These are phyloP conservation scores for Zopfia rhizophila DNA, from an alignment of 2,329 filamentous ascomycete species.

Conservation along the genomic window DNA sequence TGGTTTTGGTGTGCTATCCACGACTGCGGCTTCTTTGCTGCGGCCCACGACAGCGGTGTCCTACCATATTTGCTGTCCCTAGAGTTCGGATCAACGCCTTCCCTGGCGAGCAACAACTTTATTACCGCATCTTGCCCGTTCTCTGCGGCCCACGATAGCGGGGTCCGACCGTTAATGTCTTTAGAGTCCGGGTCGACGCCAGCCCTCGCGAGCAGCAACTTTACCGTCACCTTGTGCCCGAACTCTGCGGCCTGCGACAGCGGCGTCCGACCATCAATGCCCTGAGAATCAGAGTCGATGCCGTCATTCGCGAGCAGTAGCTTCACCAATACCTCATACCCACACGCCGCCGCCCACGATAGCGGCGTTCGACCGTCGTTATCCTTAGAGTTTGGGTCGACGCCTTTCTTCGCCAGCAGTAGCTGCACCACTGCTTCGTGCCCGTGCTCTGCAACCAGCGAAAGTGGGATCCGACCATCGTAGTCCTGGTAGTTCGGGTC, in stretches of 20 bases:
- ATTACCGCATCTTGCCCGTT: constrained; percentile 12
- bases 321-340: not conserved
- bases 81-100: constrained; percentile 16
- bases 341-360: not conserved
- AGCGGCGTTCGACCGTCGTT: not conserved
- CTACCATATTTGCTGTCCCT: constrained; percentile 10
- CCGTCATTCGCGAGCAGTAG: constrained; percentile 9
- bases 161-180: constrained; percentile 1
- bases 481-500: not conserved
- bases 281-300: constrained; percentile 1
- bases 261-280: constrained; percentile 7
- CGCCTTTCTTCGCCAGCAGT: constrained; percentile 10
- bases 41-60: constrained; percentile 17
- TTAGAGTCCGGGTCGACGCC: constrained; percentile 8
- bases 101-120: constrained; percentile 17
- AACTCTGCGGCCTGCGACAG: constrained; percentile 9
- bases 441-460: constrained; percentile 3
- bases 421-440: constrained; percentile 13
- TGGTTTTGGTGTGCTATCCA: too few relatives aligned
- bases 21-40: too few relatives aligned
- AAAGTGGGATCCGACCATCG: constrained; percentile 2
- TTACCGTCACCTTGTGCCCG: constrained; percentile 4
- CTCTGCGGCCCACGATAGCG: constrained; percentile 11
- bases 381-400: constrained; percentile 7
- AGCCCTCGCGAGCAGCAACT: constrained; percentile 9